Base-by-base conservation (phyloP, 2,329 filamentous ascomycete species). In the Beauveria varroae region DNA sequence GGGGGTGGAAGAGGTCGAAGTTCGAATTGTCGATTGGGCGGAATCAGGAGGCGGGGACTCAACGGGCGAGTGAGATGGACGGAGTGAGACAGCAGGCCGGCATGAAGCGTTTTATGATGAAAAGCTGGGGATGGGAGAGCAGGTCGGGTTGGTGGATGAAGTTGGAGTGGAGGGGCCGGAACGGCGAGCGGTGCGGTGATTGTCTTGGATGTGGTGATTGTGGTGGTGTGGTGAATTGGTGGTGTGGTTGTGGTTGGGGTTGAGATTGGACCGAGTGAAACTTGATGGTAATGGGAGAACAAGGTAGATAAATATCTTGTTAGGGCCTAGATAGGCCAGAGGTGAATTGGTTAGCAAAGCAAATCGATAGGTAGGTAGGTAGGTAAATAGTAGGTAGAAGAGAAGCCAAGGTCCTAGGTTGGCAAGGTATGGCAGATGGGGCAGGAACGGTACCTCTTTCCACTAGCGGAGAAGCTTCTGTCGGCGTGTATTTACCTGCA, bases 31-130 rank as follows among this genome's bases (percentile, higher is more conserved):
- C 5, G 12, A 57, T 46, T 57, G 9, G 43, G 9, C n/a, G 40
- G 54, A 46, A 34, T 20, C n/a, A 49, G 16, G 43, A 57, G 43
- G 55, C 43, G 14, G 24, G 20, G 44, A 20, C 22, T 56, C 53
- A 16, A 43, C 26, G 56, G 34, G 46, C 34, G 46, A n/a, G 56
- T 18, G 24, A 28, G 34, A 34, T 16, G 24, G 24, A 40, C 24
- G 37, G 18, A 22, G 34, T 41, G 56, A 58, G 46, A 51, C 34
- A 26, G 40, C 37, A 51, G 56, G 18, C 10, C 54, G 28, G 57
- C 37, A 52, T 52, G 57, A 59, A 59, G 47, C 57, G 43, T 43
- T 51, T 46, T 50, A 50, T 30, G 37, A 59, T 10, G 46, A 52
- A 52, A 24, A 34, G 37, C 46, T 51, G 46, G 16, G 43, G 41